A percentile compares a stretch with the other conserved stretches of the same genome.
Conservation (phyloP, 176 grass and related monocot genomes). For the Oryza coarctata region DNA sequence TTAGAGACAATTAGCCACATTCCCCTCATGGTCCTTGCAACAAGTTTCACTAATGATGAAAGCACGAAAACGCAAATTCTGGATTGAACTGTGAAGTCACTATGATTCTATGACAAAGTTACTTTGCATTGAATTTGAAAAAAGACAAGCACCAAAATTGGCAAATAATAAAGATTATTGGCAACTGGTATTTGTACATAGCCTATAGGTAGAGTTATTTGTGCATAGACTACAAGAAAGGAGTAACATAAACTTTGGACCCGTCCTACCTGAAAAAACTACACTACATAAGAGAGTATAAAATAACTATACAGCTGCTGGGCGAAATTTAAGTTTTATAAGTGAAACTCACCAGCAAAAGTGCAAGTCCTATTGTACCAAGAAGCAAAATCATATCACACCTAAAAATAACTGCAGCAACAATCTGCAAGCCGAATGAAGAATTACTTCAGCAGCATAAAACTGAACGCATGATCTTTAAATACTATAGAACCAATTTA, state of each 20-base stretch:
- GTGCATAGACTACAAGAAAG: background rate
- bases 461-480: background rate
- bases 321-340: constrained; percentile 1
- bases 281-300: background rate
- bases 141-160: background rate
- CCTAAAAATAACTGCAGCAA: constrained; percentile 83
- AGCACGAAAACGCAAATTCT: background rate
- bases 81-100: background rate
- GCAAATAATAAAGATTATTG: background rate
- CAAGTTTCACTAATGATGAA: constrained; percentile 13
- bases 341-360: constrained; percentile 62
- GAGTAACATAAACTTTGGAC: background rate
- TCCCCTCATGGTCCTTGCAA: background rate
- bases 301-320: background rate
- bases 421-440: constrained; percentile 53
- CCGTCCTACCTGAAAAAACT: background rate
- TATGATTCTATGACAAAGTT: background rate
- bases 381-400: constrained; percentile 91
- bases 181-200: background rate
- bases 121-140: background rate
- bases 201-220: background rate
- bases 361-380: constrained; percentile 74
- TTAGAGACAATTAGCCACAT: background rate
- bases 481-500: background rate
- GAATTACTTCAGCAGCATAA: constrained; percentile 1